These are phyloP conservation scores for Huntiella omanensis DNA, from an alignment of 2,329 filamentous ascomycete genomes.

Conservation along the genomic window DNA sequence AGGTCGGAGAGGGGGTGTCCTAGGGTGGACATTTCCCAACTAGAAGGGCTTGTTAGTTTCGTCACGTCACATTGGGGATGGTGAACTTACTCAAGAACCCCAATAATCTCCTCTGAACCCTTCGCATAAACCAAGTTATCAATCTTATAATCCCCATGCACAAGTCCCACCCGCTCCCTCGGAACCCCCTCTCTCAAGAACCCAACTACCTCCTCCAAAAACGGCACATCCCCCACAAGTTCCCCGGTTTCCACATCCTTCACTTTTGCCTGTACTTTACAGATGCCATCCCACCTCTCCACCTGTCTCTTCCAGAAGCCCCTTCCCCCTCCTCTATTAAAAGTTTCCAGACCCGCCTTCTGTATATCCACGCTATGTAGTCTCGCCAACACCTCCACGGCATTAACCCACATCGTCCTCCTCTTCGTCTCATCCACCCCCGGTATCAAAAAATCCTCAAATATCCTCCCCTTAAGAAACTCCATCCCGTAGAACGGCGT, in stretches of 20 bases:
- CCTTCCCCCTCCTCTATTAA: constrained; percentile 47
- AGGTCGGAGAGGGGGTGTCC: constrained; percentile 91
- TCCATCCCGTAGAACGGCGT: constrained; percentile 97
- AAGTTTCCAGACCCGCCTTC: constrained; percentile 48
- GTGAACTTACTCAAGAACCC: constrained; percentile 57
- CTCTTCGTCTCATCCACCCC: constrained; percentile 46
- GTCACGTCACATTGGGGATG: not conserved
- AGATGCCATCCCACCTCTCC: constrained; percentile 63
- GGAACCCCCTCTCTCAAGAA: constrained; percentile 71
- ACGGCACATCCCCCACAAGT: constrained; percentile 64
- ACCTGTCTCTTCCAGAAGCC: constrained; percentile 82
- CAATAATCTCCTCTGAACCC: constrained; percentile 72
- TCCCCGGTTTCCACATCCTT: constrained; percentile 59
- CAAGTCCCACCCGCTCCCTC: constrained; percentile 55
- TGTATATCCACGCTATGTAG: constrained; percentile 59
- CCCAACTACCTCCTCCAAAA: constrained; percentile 58
- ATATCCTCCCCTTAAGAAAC: constrained; percentile 82
- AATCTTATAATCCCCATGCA: constrained; percentile 96
- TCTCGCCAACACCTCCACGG: constrained; percentile 63
- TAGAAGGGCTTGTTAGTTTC: constrained; percentile 16
- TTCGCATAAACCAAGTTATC: constrained; percentile 82
- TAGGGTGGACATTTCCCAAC: constrained; percentile 95
- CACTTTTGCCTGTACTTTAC: constrained; percentile 54
- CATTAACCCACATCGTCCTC: constrained; percentile 67
- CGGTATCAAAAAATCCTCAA: constrained; percentile 73